Percentiles rank a stretch among this genome's conserved stretches.
These are phyloP conservation scores for Misopates orontium DNA, from an alignment of 257 asterid genomes.

Conservation along the genomic window DNA sequence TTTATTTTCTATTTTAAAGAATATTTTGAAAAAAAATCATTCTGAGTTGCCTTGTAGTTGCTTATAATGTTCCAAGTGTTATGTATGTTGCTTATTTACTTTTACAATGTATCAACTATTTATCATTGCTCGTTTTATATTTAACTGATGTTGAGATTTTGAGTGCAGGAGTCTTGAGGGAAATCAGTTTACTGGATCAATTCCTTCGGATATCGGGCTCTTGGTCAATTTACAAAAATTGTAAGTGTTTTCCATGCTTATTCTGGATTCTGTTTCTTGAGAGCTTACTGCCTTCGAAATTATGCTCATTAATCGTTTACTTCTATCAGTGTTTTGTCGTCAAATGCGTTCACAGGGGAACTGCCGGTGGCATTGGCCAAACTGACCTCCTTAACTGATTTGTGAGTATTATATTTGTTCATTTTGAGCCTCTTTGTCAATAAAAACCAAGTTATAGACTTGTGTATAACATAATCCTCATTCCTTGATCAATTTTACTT, in stretches of 20 bases:
- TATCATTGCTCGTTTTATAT: not conserved
- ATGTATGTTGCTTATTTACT: not conserved
- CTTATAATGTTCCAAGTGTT: not conserved
- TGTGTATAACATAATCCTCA: not conserved
- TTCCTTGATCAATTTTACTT: not conserved
- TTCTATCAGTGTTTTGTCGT: constrained; percentile 58
- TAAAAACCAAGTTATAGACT: not conserved
- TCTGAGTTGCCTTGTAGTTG: too few relatives aligned
- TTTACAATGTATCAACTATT: not conserved
- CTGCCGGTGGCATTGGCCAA: constrained; percentile 59
- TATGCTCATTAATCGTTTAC: constrained; percentile 20
- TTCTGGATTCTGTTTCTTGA: constrained; percentile 1
- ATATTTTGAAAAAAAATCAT: not conserved
- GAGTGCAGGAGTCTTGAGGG: constrained; percentile 84
- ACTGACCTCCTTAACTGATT: constrained; percentile 63
- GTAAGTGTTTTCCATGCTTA: constrained; percentile 39
- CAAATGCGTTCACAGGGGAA: constrained; percentile 71
- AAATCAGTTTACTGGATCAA: constrained; percentile 63
- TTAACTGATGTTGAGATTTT: constrained; percentile 25
- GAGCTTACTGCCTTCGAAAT: constrained; percentile 1
- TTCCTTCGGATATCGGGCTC: constrained; percentile 69
- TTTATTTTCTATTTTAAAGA: not conserved
- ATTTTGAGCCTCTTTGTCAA: constrained; percentile 3
- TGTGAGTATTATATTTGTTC: constrained; percentile 48
- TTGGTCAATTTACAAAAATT: constrained; percentile 69